phyloP scores from a whole-genome alignment of 2,329 filamentous ascomycete genomes.

The Trichoderma sp. region DNA sequence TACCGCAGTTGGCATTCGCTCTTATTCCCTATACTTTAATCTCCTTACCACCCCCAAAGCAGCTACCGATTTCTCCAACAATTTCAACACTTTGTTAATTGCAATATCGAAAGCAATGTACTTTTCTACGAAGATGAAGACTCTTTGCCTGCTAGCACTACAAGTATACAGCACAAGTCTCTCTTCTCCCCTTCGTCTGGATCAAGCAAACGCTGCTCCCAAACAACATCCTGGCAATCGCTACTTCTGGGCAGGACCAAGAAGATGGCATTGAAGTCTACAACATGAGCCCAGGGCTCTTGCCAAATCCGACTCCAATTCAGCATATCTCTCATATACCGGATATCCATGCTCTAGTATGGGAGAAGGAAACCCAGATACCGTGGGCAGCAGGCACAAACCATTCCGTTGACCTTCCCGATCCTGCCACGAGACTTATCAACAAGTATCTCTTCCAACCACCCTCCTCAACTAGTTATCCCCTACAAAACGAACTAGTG shows the following conservation, averaged over 20 bases:
- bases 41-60: too few relatives aligned
- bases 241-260: neutral
- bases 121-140: too few relatives aligned
- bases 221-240: neutral
- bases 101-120: too few relatives aligned
- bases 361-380: neutral
- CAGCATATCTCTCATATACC: neutral
- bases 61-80: too few relatives aligned
- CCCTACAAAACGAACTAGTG: neutral
- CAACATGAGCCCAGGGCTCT: neutral
- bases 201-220: neutral
- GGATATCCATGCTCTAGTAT: neutral
- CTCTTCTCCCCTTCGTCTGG: too few relatives aligned
- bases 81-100: too few relatives aligned
- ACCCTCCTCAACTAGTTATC: neutral
- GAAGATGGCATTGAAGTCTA: neutral
- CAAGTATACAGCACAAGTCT: too few relatives aligned
- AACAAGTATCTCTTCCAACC: neutral
- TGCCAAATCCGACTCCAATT: neutral
- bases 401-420: neutral
- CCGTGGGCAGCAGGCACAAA: neutral
- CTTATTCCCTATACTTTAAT: too few relatives aligned
- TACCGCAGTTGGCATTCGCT: too few relatives aligned
- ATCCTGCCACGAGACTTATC: neutral
- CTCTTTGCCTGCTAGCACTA: too few relatives aligned